Percentiles rank a stretch among this genome's conserved stretches.
Conservation (phyloP, 495 filamentous ascomycete genomes). For the Cercophora scortea region DNA sequence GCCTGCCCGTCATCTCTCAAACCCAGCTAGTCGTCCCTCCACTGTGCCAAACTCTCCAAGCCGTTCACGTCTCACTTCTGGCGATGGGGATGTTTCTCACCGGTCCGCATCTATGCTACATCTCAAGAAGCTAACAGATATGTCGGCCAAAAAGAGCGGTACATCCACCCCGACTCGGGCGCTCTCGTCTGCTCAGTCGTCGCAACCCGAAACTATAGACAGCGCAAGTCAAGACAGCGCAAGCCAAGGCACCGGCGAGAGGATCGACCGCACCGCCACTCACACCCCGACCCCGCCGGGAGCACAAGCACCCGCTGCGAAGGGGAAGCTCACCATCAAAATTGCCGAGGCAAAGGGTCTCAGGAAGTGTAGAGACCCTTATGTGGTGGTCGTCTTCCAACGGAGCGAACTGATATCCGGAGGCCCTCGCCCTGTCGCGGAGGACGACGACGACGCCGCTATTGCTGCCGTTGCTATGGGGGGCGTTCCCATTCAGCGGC, state of each 20-base stretch:
- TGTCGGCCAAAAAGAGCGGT: slow-evolving; percentile 75
- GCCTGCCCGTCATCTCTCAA: slow-evolving; percentile 67
- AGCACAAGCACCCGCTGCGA: slow-evolving; percentile 63
- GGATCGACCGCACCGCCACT: slow-evolving; percentile 28
- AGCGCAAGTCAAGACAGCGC: slow-evolving; percentile 27
- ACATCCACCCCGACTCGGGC: slow-evolving; percentile 81
- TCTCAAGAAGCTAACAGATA: slow-evolving; percentile 82
- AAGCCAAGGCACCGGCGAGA: slow-evolving; percentile 23
- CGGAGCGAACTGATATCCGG: slow-evolving; percentile 92
- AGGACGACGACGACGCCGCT: slow-evolving; percentile 40
- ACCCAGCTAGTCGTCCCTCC: slow-evolving; percentile 53
- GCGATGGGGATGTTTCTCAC: slow-evolving; percentile 45
- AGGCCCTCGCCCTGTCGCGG: slow-evolving; percentile 51
- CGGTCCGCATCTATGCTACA: slow-evolving; percentile 54
- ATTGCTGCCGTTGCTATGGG: slow-evolving; percentile 39
- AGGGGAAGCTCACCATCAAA: slow-evolving; percentile 83
- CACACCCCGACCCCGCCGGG: slow-evolving; percentile 37
- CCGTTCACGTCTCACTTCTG: slow-evolving; percentile 36
- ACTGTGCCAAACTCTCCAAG: slow-evolving; percentile 51
- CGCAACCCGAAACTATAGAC: slow-evolving; percentile 31
- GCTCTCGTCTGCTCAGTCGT: slow-evolving; percentile 50
- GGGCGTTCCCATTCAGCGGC: slow-evolving; percentile 54
- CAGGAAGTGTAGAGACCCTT: slow-evolving; percentile 75
- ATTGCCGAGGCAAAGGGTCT: slow-evolving; percentile 79
- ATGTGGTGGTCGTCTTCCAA: slow-evolving; percentile 95